Percentiles rank a stretch among this genome's conserved stretches.
phyloP scores from a whole-genome alignment of 2,329 filamentous ascomycete species.

The Sporothrix pseudoabietina region DNA sequence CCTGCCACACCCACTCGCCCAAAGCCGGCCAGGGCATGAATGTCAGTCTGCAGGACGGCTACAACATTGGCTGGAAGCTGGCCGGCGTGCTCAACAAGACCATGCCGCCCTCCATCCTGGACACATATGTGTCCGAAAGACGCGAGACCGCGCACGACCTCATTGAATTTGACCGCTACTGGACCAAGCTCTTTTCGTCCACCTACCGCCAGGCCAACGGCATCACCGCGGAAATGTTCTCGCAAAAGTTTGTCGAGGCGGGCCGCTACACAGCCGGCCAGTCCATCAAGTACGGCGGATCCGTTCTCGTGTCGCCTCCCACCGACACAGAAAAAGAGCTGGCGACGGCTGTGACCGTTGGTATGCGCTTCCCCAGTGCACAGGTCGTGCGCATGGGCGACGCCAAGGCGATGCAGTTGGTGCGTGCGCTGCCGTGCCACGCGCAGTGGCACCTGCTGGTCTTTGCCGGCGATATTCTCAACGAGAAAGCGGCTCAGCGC shows the following conservation, averaged over 20 bases:
- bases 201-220: conserved; percentile 44
- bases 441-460: conserved; percentile 51
- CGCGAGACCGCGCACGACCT: conserved; percentile 57
- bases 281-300: conserved; percentile 57
- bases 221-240: conserved; percentile 53
- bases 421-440: conserved; percentile 53
- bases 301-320: conserved; percentile 43
- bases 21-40: conserved; percentile 67
- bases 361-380: conserved; percentile 60
- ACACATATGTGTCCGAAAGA: conserved; percentile 58
- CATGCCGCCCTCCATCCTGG: conserved; percentile 48
- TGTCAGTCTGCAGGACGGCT: conserved; percentile 61
- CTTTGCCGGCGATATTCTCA: conserved; percentile 55
- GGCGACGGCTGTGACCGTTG: conserved; percentile 43
- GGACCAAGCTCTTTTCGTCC: conserved; percentile 56
- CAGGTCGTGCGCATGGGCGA: conserved; percentile 64
- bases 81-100: conserved; percentile 51
- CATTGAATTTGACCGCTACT: conserved; percentile 62
- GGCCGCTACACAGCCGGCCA: conserved; percentile 63
- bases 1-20: conserved; percentile 66
- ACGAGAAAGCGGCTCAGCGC: conserved; percentile 36
- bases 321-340: background rate
- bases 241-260: conserved; percentile 58
- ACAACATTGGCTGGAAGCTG: conserved; percentile 63
- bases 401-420: conserved; percentile 58